phyloP scores from a whole-genome alignment of 1,139 yeast genomes.

The Taiozyma onychis region DNA sequence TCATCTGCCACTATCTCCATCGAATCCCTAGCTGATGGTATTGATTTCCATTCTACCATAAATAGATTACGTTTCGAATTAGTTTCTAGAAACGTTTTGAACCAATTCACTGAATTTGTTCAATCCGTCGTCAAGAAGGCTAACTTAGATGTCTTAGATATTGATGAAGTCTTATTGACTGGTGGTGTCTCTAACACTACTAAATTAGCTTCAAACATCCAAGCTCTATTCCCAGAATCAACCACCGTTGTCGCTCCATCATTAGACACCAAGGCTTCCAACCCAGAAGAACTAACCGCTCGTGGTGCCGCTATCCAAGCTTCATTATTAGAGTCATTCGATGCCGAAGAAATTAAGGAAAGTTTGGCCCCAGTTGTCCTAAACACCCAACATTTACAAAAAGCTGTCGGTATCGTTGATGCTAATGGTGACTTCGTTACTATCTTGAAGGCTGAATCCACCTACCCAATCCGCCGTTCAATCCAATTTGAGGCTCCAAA shows the following conservation, averaged over 20 bases:
- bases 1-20: conserved; percentile 87
- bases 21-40: conserved; percentile 92
- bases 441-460: conserved; percentile 77
- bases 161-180: conserved; percentile 85
- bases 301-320: conserved; percentile 99
- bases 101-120: conserved; percentile 71
- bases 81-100: conserved; percentile 72
- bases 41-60: conserved; percentile 86
- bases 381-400: conserved; percentile 80
- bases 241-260: conserved; percentile 77
- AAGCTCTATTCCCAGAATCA: conserved; percentile 72
- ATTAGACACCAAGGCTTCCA: conserved; percentile 65
- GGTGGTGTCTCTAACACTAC: conserved; percentile 96
- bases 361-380: conserved; percentile 81
- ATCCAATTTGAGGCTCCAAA: conserved; percentile 59
- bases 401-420: conserved; percentile 82
- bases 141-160: conserved; percentile 74
- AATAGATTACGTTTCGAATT: conserved; percentile 94
- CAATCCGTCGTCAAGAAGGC: conserved; percentile 77
- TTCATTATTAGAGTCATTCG: conserved; percentile 75
- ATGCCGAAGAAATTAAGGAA: conserved; percentile 80
- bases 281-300: conserved; percentile 86
- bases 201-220: conserved; percentile 74
- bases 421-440: conserved; percentile 70
- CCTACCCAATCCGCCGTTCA: conserved; percentile 85